phyloP scores from a whole-genome alignment of 306 rosid species.

The Malus asiatica region DNA sequence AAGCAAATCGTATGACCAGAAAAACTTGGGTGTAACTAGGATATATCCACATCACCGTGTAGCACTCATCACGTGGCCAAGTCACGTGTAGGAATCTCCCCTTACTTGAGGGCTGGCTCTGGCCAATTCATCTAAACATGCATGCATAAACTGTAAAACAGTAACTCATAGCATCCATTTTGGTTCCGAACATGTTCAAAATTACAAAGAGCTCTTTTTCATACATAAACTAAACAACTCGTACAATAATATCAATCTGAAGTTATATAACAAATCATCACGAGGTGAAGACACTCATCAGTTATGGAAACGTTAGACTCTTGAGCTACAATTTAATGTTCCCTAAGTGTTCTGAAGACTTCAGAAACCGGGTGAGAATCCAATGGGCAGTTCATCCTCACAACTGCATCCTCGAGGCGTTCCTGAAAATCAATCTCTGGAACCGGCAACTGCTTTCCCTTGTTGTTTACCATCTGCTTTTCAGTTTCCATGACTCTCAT shows the following conservation, averaged over 20 bases:
- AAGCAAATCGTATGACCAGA: background rate
- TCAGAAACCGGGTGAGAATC: slow-evolving; percentile 75
- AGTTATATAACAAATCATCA: background rate
- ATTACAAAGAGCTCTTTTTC: background rate
- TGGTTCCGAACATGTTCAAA: background rate
- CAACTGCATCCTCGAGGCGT: slow-evolving; percentile 61
- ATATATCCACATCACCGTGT: too few relatives aligned
- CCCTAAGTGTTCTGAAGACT: slow-evolving; percentile 47
- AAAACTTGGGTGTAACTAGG: background rate
- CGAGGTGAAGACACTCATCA: background rate
- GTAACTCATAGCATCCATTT: background rate
- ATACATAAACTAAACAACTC: background rate
- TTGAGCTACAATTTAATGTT: slow-evolving; percentile 60
- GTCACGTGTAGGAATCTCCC: too few relatives aligned
- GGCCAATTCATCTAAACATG: background rate
- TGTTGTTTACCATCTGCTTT: slow-evolving; percentile 40
- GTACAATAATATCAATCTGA: background rate
- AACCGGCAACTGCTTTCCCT: slow-evolving; percentile 25
- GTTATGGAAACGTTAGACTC: slow-evolving; percentile 41
- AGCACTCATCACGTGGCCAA: too few relatives aligned
- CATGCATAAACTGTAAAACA: background rate
- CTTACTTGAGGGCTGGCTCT: background rate
- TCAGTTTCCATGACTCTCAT: slow-evolving; percentile 73
- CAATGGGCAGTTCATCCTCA: slow-evolving; percentile 61
- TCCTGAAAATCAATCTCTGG: slow-evolving; percentile 75